A percentile compares a stretch with the other conserved stretches of the same genome.
Conservation (phyloP, 169 alveolate genomes). For the Theileria annulata region DNA sequence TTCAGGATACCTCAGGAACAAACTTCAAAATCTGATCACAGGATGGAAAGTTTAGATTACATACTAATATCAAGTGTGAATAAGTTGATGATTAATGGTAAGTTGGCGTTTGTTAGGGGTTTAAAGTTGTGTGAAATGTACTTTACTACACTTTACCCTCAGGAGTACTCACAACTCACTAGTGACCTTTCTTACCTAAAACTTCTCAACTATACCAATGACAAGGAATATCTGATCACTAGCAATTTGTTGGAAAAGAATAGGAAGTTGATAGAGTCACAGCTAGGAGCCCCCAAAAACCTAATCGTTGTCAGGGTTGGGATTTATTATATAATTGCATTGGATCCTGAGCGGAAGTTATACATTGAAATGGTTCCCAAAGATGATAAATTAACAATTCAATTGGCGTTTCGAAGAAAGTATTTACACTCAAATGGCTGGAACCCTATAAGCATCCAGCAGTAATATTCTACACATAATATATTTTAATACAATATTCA, state of each 20-base stretch:
- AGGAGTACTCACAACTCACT: neutral
- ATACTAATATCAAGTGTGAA: neutral
- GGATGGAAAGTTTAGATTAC: neutral
- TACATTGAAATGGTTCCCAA: conserved; percentile 29
- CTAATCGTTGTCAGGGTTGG: conserved; percentile 1
- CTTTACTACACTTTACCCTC: conserved; percentile 24
- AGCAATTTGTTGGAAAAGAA: neutral
- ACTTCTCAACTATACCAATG: neutral
- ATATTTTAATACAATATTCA: neutral
- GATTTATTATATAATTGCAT: conserved; percentile 32
- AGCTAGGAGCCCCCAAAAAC: neutral
- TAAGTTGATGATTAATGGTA: neutral
- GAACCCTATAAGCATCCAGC: neutral
- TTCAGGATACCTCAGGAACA: neutral
- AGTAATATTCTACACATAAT: neutral
- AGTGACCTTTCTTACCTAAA: neutral
- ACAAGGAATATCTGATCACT: neutral
- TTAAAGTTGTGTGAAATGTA: conserved; percentile 38
- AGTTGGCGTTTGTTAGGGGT: conserved; percentile 57
- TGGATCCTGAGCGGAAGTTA: conserved; percentile 16
- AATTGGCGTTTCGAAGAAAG: conserved; percentile 30
- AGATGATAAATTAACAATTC: conserved; percentile 7
- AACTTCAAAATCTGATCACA: neutral
- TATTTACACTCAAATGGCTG: conserved; percentile 55
- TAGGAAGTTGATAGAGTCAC: neutral